Percentiles rank a stretch among this genome's conserved stretches.
Conservation (phyloP, 2,329 filamentous ascomycete genomes). For the Venturia carpophila region DNA sequence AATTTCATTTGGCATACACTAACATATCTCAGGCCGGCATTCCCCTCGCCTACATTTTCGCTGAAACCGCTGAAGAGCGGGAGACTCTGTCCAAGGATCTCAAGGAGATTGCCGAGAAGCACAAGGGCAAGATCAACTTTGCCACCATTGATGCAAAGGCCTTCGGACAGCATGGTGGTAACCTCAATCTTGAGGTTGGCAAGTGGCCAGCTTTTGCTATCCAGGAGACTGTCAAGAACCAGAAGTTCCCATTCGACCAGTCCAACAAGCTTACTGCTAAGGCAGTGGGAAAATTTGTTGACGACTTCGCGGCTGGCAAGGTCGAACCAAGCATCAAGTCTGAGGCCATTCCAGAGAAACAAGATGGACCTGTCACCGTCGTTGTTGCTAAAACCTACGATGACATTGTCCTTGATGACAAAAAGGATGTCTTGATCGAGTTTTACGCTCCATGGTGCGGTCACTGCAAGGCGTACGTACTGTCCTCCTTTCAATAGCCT, state of each 20-base stretch:
- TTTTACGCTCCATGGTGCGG: slow-evolving; percentile 89
- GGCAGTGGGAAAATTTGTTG: slow-evolving; percentile 71
- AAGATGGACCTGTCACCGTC: slow-evolving; percentile 80
- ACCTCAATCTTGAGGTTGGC: slow-evolving; percentile 93
- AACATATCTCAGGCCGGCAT: slow-evolving; percentile 55
- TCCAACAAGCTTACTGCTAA: slow-evolving; percentile 67
- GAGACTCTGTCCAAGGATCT: slow-evolving; percentile 66
- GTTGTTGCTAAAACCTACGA: slow-evolving; percentile 94
- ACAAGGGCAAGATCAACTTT: slow-evolving; percentile 94
- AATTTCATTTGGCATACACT: slow-evolving; percentile 18
- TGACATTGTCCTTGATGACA: slow-evolving; percentile 80
- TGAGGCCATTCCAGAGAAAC: slow-evolving; percentile 87
- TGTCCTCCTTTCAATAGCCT: slow-evolving; percentile 3
- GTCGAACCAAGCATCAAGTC: slow-evolving; percentile 96
- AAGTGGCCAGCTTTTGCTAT: slow-evolving; percentile 97
- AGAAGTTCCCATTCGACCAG: slow-evolving; percentile 92
- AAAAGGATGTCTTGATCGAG: slow-evolving; percentile 95
- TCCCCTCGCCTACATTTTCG: slow-evolving; percentile 95
- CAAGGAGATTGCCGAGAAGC: slow-evolving; percentile 80
- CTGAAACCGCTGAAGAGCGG: slow-evolving; percentile 85
- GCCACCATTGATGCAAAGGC: slow-evolving; percentile 92
- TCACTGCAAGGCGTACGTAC: slow-evolving; percentile 57
- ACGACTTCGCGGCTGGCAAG: slow-evolving; percentile 79
- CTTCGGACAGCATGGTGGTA: slow-evolving; percentile 89
- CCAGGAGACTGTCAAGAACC: slow-evolving; percentile 89